A percentile compares a stretch with the other conserved stretches of the same genome.
These are phyloP conservation scores for Pelargonium fulgidum DNA, from an alignment of 441 rosid genomes.

Conservation along the genomic window DNA sequence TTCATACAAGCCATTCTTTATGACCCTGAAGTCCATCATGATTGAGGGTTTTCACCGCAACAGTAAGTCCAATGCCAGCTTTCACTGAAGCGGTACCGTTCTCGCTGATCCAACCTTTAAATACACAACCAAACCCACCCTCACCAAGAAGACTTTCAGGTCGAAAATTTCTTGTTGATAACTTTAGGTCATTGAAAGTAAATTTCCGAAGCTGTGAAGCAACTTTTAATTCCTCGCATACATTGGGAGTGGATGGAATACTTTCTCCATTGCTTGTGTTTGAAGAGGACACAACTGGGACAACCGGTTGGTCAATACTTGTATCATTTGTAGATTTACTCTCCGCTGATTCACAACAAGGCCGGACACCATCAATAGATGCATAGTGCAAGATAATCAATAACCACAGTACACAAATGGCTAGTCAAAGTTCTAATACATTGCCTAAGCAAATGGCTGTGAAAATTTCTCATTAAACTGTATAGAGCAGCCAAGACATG, in stretches of 20 bases:
- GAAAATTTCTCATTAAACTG: not conserved
- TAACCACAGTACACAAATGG: not conserved
- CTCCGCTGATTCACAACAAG: constrained; percentile 10
- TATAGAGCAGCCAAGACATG: not conserved
- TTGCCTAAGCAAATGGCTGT: not conserved
- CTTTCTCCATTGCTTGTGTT: constrained; percentile 21
- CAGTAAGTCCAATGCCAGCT: constrained; percentile 25
- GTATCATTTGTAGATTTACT: constrained; percentile 13
- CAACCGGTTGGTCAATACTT: constrained; percentile 8
- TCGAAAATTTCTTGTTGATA: constrained; percentile 24
- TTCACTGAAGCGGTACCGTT: constrained; percentile 20
- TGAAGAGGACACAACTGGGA: constrained; percentile 10
- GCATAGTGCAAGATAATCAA: not conserved
- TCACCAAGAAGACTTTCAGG: constrained; percentile 27
- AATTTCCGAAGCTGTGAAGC: constrained; percentile 30
- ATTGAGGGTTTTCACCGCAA: constrained; percentile 30
- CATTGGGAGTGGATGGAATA: constrained; percentile 24
- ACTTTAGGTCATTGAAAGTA: constrained; percentile 28
- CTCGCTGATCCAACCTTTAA: constrained; percentile 27
- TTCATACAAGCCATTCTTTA: constrained; percentile 33
- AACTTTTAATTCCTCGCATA: constrained; percentile 23
- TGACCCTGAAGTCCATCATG: constrained; percentile 36
- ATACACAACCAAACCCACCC: constrained; percentile 35
- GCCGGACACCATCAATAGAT: not conserved
- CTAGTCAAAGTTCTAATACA: not conserved